Base-by-base conservation (phyloP, 1,139 yeast genomes). In the Geotrichum cucujoidarum region DNA sequence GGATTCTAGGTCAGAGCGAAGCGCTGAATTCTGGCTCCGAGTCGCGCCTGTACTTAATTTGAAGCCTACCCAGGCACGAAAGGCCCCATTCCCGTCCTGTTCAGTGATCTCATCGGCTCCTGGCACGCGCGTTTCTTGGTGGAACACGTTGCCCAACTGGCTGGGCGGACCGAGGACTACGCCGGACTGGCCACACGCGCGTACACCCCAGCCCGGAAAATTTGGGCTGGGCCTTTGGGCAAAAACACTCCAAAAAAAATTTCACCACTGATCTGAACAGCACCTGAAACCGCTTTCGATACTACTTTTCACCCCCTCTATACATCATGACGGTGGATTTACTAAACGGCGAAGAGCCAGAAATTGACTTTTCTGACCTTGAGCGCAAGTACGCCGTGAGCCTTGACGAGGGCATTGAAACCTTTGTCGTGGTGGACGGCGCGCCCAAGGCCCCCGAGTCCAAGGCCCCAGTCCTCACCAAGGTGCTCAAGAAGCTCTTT, bases 381-480 rank as follows among this genome's bases (percentile, higher is more conserved):
- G 97, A 90, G 67, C 81, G 77, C 54, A 74, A 86, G 68, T 89
- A 76, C 66, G 71, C 79, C 32, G 81, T 86, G 49, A 74, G 77
- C 50, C 72, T 72, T 38, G 81, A 79, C 54, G 71, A 76, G 55
- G 80, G 83, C 35, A 75, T 87, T 51, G 96, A 88, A 62, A 79
- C 78, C 61, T 90, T 81, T 64, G 80, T 92, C 51, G 87, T 92
- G 25, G 84, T 89, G 46, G 97, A 89, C 66, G 98, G 98, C 42
- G 92, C 95, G 5, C 99, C 99, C 56, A 74, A 88, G 55, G 95
- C 95, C 21, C 96, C 97, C 49, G 95, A 84, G 63, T 68, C 88
- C 49, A 94, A 94, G 70, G 87, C 82, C 39, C 86, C 89, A 42
- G 81, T 86, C 48, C 78, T 94, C 64, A 77, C 82, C 60, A 90